phyloP scores from a whole-genome alignment of 2,329 filamentous ascomycete genomes.

The Leptoxyphium fumago region DNA sequence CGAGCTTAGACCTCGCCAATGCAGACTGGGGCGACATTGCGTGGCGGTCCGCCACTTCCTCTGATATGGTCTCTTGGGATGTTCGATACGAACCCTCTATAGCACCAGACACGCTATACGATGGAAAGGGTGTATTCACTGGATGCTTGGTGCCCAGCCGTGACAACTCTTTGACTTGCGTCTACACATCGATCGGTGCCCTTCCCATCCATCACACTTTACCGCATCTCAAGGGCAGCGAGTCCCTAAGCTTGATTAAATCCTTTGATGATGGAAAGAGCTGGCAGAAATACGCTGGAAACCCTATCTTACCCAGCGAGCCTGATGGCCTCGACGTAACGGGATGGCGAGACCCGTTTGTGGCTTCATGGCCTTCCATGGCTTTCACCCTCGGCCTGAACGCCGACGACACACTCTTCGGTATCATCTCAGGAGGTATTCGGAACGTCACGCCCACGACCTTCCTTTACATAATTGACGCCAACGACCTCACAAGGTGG shows the following conservation, averaged over 20 bases:
- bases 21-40: constrained; percentile 29
- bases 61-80: constrained; percentile 26
- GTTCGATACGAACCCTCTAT: constrained; percentile 16
- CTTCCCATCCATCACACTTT: constrained; percentile 28
- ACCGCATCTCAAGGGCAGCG: constrained; percentile 22
- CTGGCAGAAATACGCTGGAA: constrained; percentile 22
- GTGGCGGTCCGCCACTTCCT: constrained; percentile 27
- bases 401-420: constrained; percentile 24
- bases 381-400: constrained; percentile 4
- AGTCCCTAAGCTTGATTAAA: constrained; percentile 24
- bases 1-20: constrained; percentile 22
- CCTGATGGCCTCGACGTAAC: constrained; percentile 23
- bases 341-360: constrained; percentile 29
- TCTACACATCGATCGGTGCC: constrained; percentile 27
- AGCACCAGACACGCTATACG: constrained; percentile 22
- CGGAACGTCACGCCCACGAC: constrained; percentile 26
- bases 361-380: constrained; percentile 19
- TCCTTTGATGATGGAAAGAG: constrained; percentile 24
- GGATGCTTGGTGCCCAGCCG: constrained; percentile 23
- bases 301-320: constrained; percentile 25
- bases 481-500: constrained; percentile 29
- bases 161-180: constrained; percentile 19
- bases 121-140: constrained; percentile 27
- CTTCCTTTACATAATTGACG: constrained; percentile 32
- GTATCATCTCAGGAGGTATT: constrained; percentile 35